phyloP scores from a whole-genome alignment of 2,329 filamentous ascomycete species.

The Fusarium stilboides region DNA sequence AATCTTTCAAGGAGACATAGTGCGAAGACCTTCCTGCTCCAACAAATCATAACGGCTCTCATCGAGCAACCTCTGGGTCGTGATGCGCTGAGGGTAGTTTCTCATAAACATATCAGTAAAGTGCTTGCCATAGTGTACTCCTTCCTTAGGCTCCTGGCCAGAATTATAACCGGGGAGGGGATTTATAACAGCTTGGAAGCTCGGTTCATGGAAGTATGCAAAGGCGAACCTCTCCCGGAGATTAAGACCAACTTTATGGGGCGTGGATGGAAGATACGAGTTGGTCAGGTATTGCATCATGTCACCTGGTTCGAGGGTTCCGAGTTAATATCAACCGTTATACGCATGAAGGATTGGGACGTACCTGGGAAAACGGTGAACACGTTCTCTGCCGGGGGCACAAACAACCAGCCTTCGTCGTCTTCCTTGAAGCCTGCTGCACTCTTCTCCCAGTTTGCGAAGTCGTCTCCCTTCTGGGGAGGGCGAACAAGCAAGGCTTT shows the following conservation, averaged over 20 bases:
- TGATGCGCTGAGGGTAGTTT: conserved; percentile 64
- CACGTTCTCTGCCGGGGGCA: conserved; percentile 60
- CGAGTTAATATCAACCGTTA: neutral
- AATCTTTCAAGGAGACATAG: conserved; percentile 3
- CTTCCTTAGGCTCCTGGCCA: conserved; percentile 52
- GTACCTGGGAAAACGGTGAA: conserved; percentile 66
- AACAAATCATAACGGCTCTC: conserved; percentile 16
- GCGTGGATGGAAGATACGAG: conserved; percentile 62
- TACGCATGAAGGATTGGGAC: neutral
- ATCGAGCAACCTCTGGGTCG: conserved; percentile 53
- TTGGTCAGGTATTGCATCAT: conserved; percentile 68
- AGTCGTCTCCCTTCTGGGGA: conserved; percentile 57
- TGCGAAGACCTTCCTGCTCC: conserved; percentile 6
- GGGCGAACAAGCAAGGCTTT: conserved; percentile 63
- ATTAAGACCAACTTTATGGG: conserved; percentile 67
- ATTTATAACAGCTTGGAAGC: conserved; percentile 61
- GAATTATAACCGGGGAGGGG: conserved; percentile 59
- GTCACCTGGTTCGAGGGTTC: conserved; percentile 56
- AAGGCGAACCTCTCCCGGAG: conserved; percentile 63
- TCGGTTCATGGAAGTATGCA: conserved; percentile 68
- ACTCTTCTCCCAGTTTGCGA: conserved; percentile 63
- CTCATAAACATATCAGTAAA: conserved; percentile 67
- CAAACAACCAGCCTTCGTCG: conserved; percentile 63
- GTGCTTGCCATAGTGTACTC: conserved; percentile 66
- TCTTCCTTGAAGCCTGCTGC: conserved; percentile 62